Conservation (phyloP, 2,329 filamentous ascomycete species). For the Colletotrichum sansevieriae region DNA sequence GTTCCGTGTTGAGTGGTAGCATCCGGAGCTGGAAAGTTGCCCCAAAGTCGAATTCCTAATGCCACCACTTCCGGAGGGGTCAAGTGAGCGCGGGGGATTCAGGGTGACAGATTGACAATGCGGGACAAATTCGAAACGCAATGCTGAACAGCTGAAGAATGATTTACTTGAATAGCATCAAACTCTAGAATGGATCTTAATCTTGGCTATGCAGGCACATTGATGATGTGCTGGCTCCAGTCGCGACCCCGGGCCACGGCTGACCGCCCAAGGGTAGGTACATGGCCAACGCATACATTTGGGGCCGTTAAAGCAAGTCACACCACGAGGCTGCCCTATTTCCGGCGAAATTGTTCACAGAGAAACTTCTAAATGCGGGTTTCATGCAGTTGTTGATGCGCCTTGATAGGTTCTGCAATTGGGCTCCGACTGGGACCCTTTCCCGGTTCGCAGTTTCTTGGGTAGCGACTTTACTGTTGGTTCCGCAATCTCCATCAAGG, state of each 20-base stretch:
- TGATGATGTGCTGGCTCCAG: constrained; percentile 38
- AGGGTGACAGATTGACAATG: neutral
- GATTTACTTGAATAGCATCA: constrained; percentile 8
- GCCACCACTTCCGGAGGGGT: constrained; percentile 11
- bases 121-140: neutral
- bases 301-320: constrained; percentile 9
- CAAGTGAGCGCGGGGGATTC: neutral
- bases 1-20: constrained; percentile 16
- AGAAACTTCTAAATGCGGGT: no score
- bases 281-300: constrained; percentile 34
- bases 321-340: constrained; percentile 10
- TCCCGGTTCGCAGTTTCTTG: neutral
- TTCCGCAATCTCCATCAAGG: neutral
- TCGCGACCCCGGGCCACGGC: constrained; percentile 24
- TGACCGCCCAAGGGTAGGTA: constrained; percentile 35
- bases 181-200: constrained; percentile 7
- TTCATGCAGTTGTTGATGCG: neutral
- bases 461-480: neutral
- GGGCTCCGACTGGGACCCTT: neutral
- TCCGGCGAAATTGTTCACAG: neutral
- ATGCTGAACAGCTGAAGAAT: constrained; percentile 8
- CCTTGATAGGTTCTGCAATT: neutral
- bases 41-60: constrained; percentile 6
- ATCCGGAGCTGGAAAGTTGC: constrained; percentile 6
- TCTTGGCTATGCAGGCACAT: constrained; percentile 26